Base-by-base conservation (phyloP, 257 asterid species). In the Echites panduratus region DNA sequence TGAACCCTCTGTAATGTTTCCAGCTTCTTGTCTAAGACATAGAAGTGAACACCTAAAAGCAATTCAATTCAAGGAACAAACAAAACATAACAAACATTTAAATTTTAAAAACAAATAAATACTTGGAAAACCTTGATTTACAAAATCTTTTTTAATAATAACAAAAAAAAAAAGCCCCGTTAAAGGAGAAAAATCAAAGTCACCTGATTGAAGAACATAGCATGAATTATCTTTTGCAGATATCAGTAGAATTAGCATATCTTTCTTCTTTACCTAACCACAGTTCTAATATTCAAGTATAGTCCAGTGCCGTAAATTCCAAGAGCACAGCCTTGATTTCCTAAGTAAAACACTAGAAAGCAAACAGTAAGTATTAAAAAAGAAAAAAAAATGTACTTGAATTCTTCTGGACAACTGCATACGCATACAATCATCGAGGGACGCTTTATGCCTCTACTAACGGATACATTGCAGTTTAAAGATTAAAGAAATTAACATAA, bases 181-280 rank as follows among this genome's bases (percentile, higher is more conserved):
- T 26, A 59, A 29, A 59, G 13, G 17, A 29, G 14, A 59, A 59
- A 57, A 59, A n/a, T 12, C 27, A 4, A 4, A 56, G 9, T 49
- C 62, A 56, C 62, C 62, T 56, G 62, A 14, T 59, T 59, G 66
- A 59, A 27, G n/a, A 59, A 24, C 43, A 59, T 57, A 19, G 13
- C 17, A 24, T 57, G 64, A 2, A 24, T 11, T 57, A 56, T n/a
- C 63, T 56, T 56, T 32, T 3, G 35, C 5, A 56, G 22, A 56
- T 58, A 13, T 27, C 43, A 59, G 0, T 6, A 59, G n/a, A 27
- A 32, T 11, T 26, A 11, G 3, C 14, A 7, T 27, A 59, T 12
- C 43, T 27, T 59, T 5, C 44, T 54, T 54, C 29, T 54, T 7
- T n/a, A 20, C 27, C 27, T 54, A 20, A 20, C n/a, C 27, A 5